Evolutionary conservation across 306 rosid species (phyloP).

Genomic region (Luffa aegyptiaca): DNA sequence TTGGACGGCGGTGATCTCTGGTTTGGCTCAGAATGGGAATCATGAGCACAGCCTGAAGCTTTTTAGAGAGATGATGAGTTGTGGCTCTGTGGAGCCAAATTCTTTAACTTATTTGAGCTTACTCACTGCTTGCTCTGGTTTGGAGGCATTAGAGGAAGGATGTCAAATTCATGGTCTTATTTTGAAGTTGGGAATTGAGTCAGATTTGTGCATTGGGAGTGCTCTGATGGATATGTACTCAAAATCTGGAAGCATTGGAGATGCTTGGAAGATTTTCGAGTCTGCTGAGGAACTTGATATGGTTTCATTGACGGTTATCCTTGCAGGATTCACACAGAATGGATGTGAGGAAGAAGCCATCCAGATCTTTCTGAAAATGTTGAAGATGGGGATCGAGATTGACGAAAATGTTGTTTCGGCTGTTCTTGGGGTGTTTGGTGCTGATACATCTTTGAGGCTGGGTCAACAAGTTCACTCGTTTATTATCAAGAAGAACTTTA

Average conservation of each 20-base stretch:
- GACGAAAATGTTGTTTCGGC: slow-evolving; percentile 70
- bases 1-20: slow-evolving; percentile 88
- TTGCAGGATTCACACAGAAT: slow-evolving; percentile 76
- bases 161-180: slow-evolving; percentile 66
- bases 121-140: slow-evolving; percentile 75
- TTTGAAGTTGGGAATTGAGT: slow-evolving; percentile 67
- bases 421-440: slow-evolving; percentile 73
- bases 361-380: slow-evolving; percentile 55
- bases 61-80: slow-evolving; percentile 49
- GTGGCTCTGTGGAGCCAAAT: slow-evolving; percentile 55
- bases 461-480: slow-evolving; percentile 71
- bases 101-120: slow-evolving; percentile 66
- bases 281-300: slow-evolving; percentile 62
- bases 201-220: slow-evolving; percentile 66
- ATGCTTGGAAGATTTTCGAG: slow-evolving; percentile 62
- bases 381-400: slow-evolving; percentile 45
- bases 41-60: slow-evolving; percentile 40
- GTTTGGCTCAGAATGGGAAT: slow-evolving; percentile 52
- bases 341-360: slow-evolving; percentile 82
- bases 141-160: slow-evolving; percentile 59
- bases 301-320: slow-evolving; percentile 78
- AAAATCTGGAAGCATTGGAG: slow-evolving; percentile 60
- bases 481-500: slow-evolving; percentile 46
- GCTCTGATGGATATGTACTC: slow-evolving; percentile 90
- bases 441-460: slow-evolving; percentile 56